These are phyloP conservation scores for Puccinia coronata DNA, from an alignment of 1,284 basidiomycete species.

Conservation along the genomic window DNA sequence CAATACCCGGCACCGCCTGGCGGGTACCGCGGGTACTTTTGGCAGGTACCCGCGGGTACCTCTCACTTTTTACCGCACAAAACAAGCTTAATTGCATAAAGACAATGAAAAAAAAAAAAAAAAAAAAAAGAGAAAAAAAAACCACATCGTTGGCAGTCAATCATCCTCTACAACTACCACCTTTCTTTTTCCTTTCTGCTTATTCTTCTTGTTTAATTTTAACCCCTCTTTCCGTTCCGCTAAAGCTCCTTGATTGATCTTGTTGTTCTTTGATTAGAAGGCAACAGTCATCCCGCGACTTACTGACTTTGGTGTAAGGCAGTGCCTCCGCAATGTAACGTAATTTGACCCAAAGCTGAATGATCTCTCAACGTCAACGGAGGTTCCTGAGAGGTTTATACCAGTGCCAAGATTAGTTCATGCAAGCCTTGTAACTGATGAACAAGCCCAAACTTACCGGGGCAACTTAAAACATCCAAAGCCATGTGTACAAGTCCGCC, in stretches of 20 bases:
- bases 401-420: too few relatives aligned
- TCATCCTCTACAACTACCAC: too few relatives aligned
- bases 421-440: not conserved
- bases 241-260: not conserved
- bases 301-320: not conserved
- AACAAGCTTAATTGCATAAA: too few relatives aligned
- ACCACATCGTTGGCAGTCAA: too few relatives aligned
- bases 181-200: not conserved
- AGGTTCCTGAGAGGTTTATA: not conserved
- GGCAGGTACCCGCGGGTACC: too few relatives aligned
- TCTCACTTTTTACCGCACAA: too few relatives aligned
- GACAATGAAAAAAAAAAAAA: conserved; percentile 1
- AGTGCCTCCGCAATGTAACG: not conserved
- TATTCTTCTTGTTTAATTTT: not conserved
- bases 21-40: too few relatives aligned
- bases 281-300: not conserved
- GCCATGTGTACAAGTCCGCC: too few relatives aligned
- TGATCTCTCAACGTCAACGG: not conserved
- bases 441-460: not conserved
- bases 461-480: conserved; percentile 23
- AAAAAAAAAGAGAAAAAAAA: not conserved
- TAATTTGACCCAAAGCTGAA: too few relatives aligned
- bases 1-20: too few relatives aligned
- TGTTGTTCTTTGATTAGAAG: too few relatives aligned
- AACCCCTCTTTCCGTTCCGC: not conserved